A percentile compares a stretch with the other conserved stretches of the same genome.
These are phyloP conservation scores for Paramecium pentaurelia DNA, from an alignment of 73 alveolate species.

Conservation along the genomic window DNA sequence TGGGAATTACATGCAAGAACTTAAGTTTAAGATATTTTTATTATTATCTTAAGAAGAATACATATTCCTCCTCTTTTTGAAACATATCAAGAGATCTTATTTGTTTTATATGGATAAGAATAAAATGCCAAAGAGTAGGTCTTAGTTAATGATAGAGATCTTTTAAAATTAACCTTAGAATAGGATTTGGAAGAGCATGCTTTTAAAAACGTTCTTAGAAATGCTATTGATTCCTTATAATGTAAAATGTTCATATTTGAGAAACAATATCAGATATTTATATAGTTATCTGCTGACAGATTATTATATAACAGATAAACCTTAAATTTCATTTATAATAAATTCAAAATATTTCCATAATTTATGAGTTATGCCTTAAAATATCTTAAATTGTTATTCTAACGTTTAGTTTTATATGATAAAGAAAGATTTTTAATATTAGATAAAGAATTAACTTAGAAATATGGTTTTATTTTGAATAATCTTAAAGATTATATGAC, in stretches of 20 bases:
- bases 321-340: not conserved
- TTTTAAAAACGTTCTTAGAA: not conserved
- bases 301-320: not conserved
- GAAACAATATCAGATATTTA: not conserved
- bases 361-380: not conserved
- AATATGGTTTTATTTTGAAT: not conserved
- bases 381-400: not conserved
- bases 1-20: slow-evolving; percentile 49
- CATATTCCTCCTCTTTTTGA: slow-evolving; percentile 17
- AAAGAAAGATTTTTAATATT: not conserved
- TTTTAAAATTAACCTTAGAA: not conserved
- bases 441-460: not conserved
- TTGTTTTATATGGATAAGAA: slow-evolving; percentile 28
- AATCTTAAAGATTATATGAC: not conserved
- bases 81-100: slow-evolving; percentile 11
- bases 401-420: not conserved
- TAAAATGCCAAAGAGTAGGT: not conserved
- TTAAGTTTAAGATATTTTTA: slow-evolving; percentile 12
- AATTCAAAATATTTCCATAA: not conserved
- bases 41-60: slow-evolving; percentile 3
- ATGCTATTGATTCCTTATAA: not conserved
- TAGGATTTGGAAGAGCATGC: slow-evolving; percentile 38
- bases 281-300: not conserved
- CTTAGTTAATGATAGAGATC: slow-evolving; percentile 3
- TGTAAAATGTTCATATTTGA: not conserved